Base-by-base conservation (phyloP, 1,284 basidiomycete genomes). In the Crepidotus sp. region DNA sequence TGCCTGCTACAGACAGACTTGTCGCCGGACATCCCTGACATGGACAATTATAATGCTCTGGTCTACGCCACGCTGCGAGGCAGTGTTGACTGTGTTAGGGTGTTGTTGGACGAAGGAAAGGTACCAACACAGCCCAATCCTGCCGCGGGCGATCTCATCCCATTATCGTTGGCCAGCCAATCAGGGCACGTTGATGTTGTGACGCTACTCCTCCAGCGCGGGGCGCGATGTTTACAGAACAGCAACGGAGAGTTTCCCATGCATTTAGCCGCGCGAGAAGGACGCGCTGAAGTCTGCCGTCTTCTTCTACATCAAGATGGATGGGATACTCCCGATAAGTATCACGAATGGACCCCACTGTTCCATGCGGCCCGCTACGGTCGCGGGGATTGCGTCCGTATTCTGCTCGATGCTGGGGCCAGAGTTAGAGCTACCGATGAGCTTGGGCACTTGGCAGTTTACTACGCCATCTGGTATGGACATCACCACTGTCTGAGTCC, bases 401-500 rank as follows among this genome's bases (percentile, higher is more conserved):
- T 89, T 25, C 70, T 98, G 22, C 73, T 98, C 8, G 75, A 80
- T 26, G 84, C 86, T 5, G 86, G 90, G 3, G 81, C 83, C 51
- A 77, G 85, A 42, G 77, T 87, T 25, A 74, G 81, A 56, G 72
- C 76, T 17, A 67, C 72, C 31, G 96, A 98, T 63, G 96, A 99
- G 63, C 76, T 89, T 46, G 83, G 83, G 17, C 85, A 90, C 57
- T 77, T 79, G 36, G 80, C 95, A 11, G 76, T 93, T 32, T 94
- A 97, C 67, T 98, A 98, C 59, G 94, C 96, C 0, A 93, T 92
- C 3, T 99, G 96, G 95, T 91, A 92, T 57, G 96, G 96, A 2
- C 92, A 98, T 61, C 80, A 87, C 44, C 69, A 72, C 30, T 91
- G 83, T 55, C 75, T 93, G 44, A 71, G 76, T 31, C 68, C 79